These are phyloP conservation scores for Streptanthus diversifolius DNA, from an alignment of 345 rosid species.

Conservation along the genomic window DNA sequence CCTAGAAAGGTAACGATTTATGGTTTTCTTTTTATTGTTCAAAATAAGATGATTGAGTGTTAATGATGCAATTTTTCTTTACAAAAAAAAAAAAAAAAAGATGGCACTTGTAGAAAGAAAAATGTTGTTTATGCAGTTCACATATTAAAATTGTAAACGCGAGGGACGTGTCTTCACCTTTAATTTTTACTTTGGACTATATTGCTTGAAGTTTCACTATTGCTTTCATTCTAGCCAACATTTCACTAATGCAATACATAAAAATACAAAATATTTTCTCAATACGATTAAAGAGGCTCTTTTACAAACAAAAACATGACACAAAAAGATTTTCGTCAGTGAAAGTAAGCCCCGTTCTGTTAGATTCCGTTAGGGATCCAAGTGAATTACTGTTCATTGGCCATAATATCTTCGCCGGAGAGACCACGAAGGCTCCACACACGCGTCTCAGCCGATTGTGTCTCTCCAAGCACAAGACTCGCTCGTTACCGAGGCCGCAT, in stretches of 20 bases:
- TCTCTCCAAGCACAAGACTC: not conserved
- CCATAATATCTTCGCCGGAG: too few species aligned
- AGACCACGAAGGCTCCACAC: conserved; percentile 21
- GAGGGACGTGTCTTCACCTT: not conserved
- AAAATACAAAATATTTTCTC: too few species aligned
- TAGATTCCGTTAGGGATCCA: not conserved
- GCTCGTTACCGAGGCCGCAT: conserved; percentile 29
- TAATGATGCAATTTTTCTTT: conserved; percentile 8
- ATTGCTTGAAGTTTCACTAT: too few species aligned
- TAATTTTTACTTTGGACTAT: not conserved
- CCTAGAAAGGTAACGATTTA: conserved; percentile 7
- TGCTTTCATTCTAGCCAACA: too few species aligned
- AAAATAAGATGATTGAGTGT: too few species aligned
- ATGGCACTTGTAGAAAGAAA: too few species aligned
- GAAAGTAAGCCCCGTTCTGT: too few species aligned
- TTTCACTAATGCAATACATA: too few species aligned
- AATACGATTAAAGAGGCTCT: too few species aligned
- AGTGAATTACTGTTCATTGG: conserved; percentile 19
- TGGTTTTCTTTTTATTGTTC: conserved; percentile 3
- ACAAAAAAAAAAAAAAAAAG: not conserved
- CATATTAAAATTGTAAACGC: conserved; percentile 17
- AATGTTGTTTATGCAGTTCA: not conserved
- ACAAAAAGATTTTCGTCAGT: not conserved
- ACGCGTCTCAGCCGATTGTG: conserved; percentile 16
- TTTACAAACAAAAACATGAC: too few species aligned